These are phyloP conservation scores for Trametes maxima DNA, from an alignment of 768 basidiomycete genomes.

Conservation along the genomic window DNA sequence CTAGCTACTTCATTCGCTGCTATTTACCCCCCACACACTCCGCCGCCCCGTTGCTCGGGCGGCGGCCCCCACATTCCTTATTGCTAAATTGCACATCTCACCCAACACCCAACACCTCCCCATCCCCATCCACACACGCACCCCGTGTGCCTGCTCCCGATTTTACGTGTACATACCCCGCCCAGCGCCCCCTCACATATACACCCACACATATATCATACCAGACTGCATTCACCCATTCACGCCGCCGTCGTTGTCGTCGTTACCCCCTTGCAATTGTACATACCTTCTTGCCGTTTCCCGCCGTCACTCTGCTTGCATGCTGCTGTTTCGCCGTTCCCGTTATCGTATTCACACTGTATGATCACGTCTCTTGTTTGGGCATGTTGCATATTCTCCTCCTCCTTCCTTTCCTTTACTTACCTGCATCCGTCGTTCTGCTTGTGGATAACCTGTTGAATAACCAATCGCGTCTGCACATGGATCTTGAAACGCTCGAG, in stretches of 20 bases:
- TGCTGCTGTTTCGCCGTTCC: not conserved
- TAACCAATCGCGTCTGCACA: not conserved
- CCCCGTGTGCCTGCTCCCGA: not conserved
- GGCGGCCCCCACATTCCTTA: constrained; percentile 22
- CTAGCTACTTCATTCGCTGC: constrained; percentile 9
- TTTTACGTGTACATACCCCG: constrained; percentile 19
- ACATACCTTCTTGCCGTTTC: constrained; percentile 10
- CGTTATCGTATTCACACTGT: not conserved
- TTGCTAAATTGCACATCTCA: not conserved
- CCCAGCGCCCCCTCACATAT: not conserved
- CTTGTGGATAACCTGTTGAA: not conserved
- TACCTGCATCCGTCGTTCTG: not conserved
- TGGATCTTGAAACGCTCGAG: not conserved
- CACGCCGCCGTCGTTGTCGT: not conserved
- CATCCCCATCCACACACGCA: not conserved
- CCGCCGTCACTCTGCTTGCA: not conserved
- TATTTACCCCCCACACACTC: constrained; percentile 12
- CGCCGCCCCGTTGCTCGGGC: not conserved
- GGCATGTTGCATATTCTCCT: not conserved
- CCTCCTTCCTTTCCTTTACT: not conserved
- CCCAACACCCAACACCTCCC: not conserved
- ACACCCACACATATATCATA: not conserved
- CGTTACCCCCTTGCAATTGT: constrained; percentile 19
- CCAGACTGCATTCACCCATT: not conserved
- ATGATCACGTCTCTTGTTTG: not conserved